phyloP scores from a whole-genome alignment of 2,329 filamentous ascomycete species.

The Trichoderma sp. region DNA sequence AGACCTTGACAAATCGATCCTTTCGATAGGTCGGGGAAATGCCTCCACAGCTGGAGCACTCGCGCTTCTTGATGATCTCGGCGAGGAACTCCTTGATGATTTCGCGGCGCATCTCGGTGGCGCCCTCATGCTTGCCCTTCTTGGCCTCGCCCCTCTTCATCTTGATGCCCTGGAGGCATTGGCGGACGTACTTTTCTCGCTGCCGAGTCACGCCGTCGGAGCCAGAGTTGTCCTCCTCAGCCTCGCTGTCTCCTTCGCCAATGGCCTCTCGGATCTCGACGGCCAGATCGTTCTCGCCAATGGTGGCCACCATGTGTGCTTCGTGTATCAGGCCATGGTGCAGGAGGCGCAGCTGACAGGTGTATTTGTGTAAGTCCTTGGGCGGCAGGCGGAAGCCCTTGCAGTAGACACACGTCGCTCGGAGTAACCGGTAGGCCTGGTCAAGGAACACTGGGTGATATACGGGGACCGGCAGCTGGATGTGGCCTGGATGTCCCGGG shows the following conservation, averaged over 20 bases:
- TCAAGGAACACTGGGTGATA: constrained; percentile 98
- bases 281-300: constrained; percentile 50
- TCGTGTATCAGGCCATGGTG: constrained; percentile 80
- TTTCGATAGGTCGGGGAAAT: constrained; percentile 84
- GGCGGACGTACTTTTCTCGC: constrained; percentile 70
- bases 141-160: constrained; percentile 52
- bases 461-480: constrained; percentile 88
- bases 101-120: constrained; percentile 72
- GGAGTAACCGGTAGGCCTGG: constrained; percentile 80
- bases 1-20: constrained; percentile 90
- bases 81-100: constrained; percentile 81
- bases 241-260: constrained; percentile 57
- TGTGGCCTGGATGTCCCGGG: constrained; percentile 91
- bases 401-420: constrained; percentile 89
- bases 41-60: constrained; percentile 68
- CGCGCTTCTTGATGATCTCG: constrained; percentile 68
- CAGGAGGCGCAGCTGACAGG: constrained; percentile 82
- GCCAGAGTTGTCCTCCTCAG: constrained; percentile 61
- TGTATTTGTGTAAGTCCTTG: constrained; percentile 73
- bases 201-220: constrained; percentile 57
- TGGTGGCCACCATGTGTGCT: constrained; percentile 59
- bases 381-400: constrained; percentile 80
- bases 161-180: constrained; percentile 65
- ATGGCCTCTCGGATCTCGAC: constrained; percentile 38
- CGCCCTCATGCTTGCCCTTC: constrained; percentile 78